Evolutionary conservation across 2,329 filamentous ascomycete genomes (phyloP).

Genomic region (Phialophora tarda): DNA sequence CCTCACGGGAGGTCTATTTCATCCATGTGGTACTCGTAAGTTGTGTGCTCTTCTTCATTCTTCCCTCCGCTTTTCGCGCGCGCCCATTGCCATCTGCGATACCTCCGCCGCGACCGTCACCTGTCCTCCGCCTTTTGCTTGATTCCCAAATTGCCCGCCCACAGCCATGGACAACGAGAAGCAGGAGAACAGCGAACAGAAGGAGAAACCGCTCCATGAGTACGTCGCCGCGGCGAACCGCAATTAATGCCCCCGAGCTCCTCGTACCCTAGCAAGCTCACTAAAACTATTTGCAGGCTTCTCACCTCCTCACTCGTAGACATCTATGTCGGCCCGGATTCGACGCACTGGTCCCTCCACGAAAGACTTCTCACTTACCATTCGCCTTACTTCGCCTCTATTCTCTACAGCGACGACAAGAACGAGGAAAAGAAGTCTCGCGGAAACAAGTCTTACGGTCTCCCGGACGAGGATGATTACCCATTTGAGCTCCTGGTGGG

Average conservation of each 20-base stretch:
- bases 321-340: constrained; percentile 61
- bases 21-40: not conserved
- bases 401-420: constrained; percentile 54
- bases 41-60: not conserved
- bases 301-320: constrained; percentile 61
- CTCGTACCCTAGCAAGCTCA: not conserved
- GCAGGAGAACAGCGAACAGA: constrained; percentile 24
- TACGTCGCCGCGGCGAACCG: constrained; percentile 37
- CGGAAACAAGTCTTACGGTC: constrained; percentile 49
- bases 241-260: not conserved
- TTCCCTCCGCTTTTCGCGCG: not conserved
- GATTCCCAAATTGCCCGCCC: not conserved
- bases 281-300: constrained; percentile 48
- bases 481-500: constrained; percentile 60
- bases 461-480: constrained; percentile 59
- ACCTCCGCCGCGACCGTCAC: not conserved
- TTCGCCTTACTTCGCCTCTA: constrained; percentile 59
- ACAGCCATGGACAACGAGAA: constrained; percentile 36
- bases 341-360: constrained; percentile 62
- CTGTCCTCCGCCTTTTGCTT: not conserved
- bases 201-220: constrained; percentile 52
- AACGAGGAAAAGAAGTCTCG: constrained; percentile 41
- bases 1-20: not conserved
- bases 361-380: constrained; percentile 62
- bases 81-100: not conserved